A percentile compares a stretch with the other conserved stretches of the same genome.
Conservation (phyloP, 257 asterid species). For the Apocynum venetum region DNA sequence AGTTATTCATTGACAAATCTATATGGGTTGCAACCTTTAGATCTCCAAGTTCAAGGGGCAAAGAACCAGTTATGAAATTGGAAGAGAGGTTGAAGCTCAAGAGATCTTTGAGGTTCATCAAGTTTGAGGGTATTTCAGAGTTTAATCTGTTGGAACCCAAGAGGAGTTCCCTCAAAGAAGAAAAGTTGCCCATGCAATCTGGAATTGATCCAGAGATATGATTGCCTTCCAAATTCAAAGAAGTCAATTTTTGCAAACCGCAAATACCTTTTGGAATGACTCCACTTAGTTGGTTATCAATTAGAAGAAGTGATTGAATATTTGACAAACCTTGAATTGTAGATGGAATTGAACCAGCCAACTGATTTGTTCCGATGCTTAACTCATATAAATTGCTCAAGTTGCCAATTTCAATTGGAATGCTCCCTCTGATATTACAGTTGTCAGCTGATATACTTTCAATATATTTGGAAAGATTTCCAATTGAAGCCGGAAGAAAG, state of each 20-base stretch:
- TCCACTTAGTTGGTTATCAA: not conserved
- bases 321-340: not conserved
- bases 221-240: not conserved
- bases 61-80: not conserved
- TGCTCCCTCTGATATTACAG: not conserved
- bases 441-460: not conserved
- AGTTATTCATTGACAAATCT: too few species aligned
- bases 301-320: slow-evolving; percentile 11
- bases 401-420: slow-evolving; percentile 14
- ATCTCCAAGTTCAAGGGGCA: slow-evolving; percentile 9
- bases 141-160: too few species aligned
- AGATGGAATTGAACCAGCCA: too few species aligned
- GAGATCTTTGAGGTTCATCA: slow-evolving; percentile 12
- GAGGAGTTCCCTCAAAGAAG: not conserved
- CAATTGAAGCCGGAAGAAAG: not conserved
- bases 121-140: not conserved
- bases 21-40: not conserved
- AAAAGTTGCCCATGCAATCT: slow-evolving; percentile 14
- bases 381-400: slow-evolving; percentile 7
- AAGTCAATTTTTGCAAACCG: not conserved
- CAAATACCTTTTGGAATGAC: slow-evolving; percentile 6
- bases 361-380: too few species aligned
- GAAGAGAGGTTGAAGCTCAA: not conserved
- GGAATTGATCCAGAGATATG: slow-evolving; percentile 17
- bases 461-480: slow-evolving; percentile 15